Conservation (phyloP, 495 filamentous ascomycete genomes). For the Talaromyces trachyspermus region DNA sequence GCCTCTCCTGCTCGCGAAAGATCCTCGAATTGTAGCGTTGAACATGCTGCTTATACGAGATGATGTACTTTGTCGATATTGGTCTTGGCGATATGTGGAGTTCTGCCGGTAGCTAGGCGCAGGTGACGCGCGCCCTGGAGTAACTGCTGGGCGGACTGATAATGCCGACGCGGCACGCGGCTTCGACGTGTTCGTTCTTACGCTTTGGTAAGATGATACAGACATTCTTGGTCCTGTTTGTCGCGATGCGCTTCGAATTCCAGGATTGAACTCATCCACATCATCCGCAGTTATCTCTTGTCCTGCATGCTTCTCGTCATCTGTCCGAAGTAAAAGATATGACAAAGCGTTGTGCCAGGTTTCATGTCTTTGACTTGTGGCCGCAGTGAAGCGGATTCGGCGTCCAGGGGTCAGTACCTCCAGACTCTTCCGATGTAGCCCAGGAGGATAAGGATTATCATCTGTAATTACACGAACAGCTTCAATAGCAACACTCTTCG, state of each 20-base stretch:
- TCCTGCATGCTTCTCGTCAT: slow-evolving; percentile 50
- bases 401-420: slow-evolving; percentile 85
- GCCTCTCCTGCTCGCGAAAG: slow-evolving; percentile 33
- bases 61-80: slow-evolving; percentile 29
- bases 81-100: slow-evolving; percentile 30
- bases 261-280: slow-evolving; percentile 83
- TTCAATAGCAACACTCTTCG: slow-evolving; percentile 93
- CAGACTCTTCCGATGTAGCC: slow-evolving; percentile 87
- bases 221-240: slow-evolving; percentile 53
- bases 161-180: slow-evolving; percentile 40
- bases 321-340: slow-evolving; percentile 76
- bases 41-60: slow-evolving; percentile 38
- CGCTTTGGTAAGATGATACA: slow-evolving; percentile 76
- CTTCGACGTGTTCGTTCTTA: slow-evolving; percentile 51
- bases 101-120: slow-evolving; percentile 37
- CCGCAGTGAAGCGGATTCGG: slow-evolving; percentile 84
- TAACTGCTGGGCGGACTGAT: slow-evolving; percentile 37
- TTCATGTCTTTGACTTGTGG: slow-evolving; percentile 88
- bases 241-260: slow-evolving; percentile 47
- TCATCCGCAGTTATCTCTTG: slow-evolving; percentile 64
- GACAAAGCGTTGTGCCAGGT: slow-evolving; percentile 98
- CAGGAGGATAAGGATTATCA: slow-evolving; percentile 92
- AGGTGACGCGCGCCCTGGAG: slow-evolving; percentile 35
- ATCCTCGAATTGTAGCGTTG: slow-evolving; percentile 39
- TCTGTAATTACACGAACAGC: slow-evolving; percentile 89